These are phyloP conservation scores for Candida odintsovae DNA, from an alignment of 805 yeast genomes.

Conservation along the genomic window DNA sequence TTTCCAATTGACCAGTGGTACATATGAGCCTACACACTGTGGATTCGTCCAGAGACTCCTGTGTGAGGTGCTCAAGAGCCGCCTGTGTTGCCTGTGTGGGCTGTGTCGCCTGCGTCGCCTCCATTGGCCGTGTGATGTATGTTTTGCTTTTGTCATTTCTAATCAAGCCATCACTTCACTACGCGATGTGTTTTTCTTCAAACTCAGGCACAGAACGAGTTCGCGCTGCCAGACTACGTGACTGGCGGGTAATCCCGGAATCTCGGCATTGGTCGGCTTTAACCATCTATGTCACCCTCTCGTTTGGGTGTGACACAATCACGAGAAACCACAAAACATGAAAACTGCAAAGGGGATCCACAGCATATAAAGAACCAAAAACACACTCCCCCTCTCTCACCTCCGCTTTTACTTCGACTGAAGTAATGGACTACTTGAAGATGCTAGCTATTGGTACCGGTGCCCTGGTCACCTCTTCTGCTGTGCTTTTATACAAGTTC, in stretches of 20 bases:
- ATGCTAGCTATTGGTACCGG: neutral
- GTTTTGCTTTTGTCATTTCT: neutral
- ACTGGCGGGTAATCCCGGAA: neutral
- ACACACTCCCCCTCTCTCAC: too few species aligned
- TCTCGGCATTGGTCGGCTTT: neutral
- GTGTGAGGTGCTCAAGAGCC: constrained; percentile 31
- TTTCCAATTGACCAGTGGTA: constrained; percentile 49
- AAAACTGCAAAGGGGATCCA: too few species aligned
- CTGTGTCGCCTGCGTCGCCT: constrained; percentile 36
- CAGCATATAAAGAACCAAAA: too few species aligned
- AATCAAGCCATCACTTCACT: neutral
- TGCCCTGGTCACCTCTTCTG: neutral
- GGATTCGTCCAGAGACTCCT: constrained; percentile 32
- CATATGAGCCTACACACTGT: constrained; percentile 55
- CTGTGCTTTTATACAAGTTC: constrained; percentile 47
- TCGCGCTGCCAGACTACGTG: neutral
- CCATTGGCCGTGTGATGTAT: constrained; percentile 1
- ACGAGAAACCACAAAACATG: too few species aligned
- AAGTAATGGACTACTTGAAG: neutral
- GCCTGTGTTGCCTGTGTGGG: constrained; percentile 36
- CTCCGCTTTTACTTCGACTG: too few species aligned
- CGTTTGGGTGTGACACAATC: too few species aligned
- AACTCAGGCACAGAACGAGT: neutral
- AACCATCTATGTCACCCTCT: too few species aligned
- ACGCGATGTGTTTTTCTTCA: neutral